Percentiles rank a stretch among this genome's conserved stretches.
These are phyloP conservation scores for Saccharum officinarum DNA, from an alignment of 176 grass and related monocot genomes.

Conservation along the genomic window DNA sequence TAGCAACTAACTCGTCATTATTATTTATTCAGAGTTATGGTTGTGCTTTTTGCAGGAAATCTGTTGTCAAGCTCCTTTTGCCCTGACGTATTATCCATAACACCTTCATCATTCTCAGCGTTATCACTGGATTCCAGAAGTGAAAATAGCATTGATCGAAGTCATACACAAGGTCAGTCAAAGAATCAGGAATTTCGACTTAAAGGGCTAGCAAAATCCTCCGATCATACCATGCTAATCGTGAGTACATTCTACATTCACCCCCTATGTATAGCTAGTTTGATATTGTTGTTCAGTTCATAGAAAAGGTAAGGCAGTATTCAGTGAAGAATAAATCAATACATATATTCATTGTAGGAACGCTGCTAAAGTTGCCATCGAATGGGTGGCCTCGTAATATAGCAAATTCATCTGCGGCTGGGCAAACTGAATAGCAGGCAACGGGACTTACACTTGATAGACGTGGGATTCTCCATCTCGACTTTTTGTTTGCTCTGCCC, in stretches of 20 bases:
- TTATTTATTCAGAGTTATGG: constrained; percentile 8
- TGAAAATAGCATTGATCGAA: constrained; percentile 23
- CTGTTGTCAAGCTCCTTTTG: constrained; percentile 25
- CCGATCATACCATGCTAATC: background rate
- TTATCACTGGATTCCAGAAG: constrained; percentile 45
- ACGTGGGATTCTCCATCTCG: background rate
- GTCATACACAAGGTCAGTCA: background rate
- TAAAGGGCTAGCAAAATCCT: constrained; percentile 35
- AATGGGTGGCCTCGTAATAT: background rate
- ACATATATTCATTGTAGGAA: constrained; percentile 11
- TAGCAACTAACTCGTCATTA: background rate
- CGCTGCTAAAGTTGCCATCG: background rate
- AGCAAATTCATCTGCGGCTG: background rate
- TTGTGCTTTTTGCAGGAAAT: constrained; percentile 40
- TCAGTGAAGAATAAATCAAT: background rate
- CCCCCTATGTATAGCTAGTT: background rate
- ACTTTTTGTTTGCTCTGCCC: background rate
- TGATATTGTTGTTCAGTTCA: background rate
- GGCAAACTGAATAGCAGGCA: constrained; percentile 5
- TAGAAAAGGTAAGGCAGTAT: background rate
- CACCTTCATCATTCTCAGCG: constrained; percentile 41
- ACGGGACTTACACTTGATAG: background rate
- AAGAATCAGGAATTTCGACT: constrained; percentile 33
- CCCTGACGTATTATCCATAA: constrained; percentile 32
- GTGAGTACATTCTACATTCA: constrained; percentile 41